Base-by-base conservation (phyloP, 2,329 filamentous ascomycete genomes). In the Paraphaeosphaeria minitans region DNA sequence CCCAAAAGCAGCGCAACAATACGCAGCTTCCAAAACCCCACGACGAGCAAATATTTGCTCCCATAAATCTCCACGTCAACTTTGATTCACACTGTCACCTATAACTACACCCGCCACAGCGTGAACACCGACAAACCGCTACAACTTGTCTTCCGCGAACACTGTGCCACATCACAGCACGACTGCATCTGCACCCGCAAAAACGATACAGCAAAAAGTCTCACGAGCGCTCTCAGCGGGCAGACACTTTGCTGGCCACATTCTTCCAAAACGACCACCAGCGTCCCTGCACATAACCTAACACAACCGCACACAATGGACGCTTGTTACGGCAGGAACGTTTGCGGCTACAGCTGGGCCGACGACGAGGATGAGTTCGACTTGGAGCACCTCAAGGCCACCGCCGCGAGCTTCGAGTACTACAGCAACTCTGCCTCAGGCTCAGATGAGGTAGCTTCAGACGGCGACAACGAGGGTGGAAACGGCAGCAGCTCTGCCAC, bases 311-410 rank as follows among this genome's bases (percentile, higher is more conserved):
- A 27, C 16, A 39, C 12, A 13, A 43, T 16, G 22, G 37, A 42
- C 33, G 22, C 50, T 14, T 42, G 50, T 24, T 53, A 53, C 50
- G 35, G 50, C 10, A 39, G 29, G n/a, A 29, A n/a, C n/a, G 12
- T 43, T 21, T 5, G 7, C 27, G 35, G 37, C 7, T n/a, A 21
- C 31, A 29, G 37, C 24, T 53, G 50, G 50, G 50, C 50, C 14
- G 37, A 53, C 16, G 50, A 53, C 9, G 33, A 52, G 16, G 50
- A 53, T 1, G 50, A 43, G 22, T 53, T 39, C 21, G 50, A 53
- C n/a, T 9, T 31, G 5, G 37, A 33, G 22, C 8, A 14, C 3
- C 21, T 13, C 50, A 29, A 31, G 37, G 35, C 50, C n/a, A 24
- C 2, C 16, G 22, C 24, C 9, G 37, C 33, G 4, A 39, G 4